Base-by-base conservation (phyloP, 805 yeast genomes). In the Saccharomycopsis selenospora region DNA sequence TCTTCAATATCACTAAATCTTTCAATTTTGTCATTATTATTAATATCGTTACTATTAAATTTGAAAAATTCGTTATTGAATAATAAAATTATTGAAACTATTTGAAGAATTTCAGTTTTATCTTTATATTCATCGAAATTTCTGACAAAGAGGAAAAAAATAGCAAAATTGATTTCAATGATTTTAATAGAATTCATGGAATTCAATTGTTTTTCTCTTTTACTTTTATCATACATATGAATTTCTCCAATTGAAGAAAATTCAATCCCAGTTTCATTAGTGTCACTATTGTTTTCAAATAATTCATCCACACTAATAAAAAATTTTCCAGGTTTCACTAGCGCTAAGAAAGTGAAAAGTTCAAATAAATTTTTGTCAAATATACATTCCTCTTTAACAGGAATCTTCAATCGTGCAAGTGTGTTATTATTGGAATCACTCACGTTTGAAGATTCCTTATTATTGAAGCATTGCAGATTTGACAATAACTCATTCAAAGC, bases 31-130 rank as follows among this genome's bases (percentile, higher is more conserved):
- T 33, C 17, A 6, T 6, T 33, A 11, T 27, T 27, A 10, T 17
- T 14, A 14, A 14, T 10, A 6, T 33, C 38, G 4, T 33, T 20
- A 33, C 6, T 7, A 14, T 10, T 14, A 20, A 33, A 20, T 20
- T 33, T 33, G 38, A 33, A 33, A 33, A 33, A 33, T 20, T 33
- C 38, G 38, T 33, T 20, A 14, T 10, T 33, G 38, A 33, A 33
- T 6, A 33, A 20, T 14, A 33, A 20, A 5, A 33, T 33, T 6
- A 33, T 10, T 5, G 38, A 33, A 17, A 33, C n/a, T 7, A 33
- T 20, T 10, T 33, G 38, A 17, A 33, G n/a, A 4, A 33, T 20
- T 14, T 33, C 20, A 14, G 38, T 5, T 17, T 20, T 17, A 10
- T 33, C 38, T 10, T 33, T 33, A 20, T 6, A 33, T 6, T 33